Conservation (phyloP, 2,329 filamentous ascomycete species). For the Balansia obtecta region DNA sequence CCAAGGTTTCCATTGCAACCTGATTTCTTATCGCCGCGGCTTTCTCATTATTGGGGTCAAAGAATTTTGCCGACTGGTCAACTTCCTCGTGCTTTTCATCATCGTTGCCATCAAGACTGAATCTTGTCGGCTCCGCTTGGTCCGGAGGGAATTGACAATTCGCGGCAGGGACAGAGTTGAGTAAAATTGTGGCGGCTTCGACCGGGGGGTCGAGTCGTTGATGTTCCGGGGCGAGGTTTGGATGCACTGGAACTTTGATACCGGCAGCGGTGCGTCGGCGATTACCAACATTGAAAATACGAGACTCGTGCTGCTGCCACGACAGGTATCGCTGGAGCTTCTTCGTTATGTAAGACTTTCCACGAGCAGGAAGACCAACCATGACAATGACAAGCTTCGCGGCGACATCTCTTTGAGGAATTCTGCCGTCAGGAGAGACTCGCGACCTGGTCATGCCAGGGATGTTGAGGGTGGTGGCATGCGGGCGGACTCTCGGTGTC, state of each 20-base stretch:
- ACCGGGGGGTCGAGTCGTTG: constrained; percentile 31
- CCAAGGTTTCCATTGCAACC: constrained; percentile 80
- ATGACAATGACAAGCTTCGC: constrained; percentile 97
- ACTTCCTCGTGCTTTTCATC: constrained; percentile 32
- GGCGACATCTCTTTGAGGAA: constrained; percentile 85
- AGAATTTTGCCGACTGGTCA: constrained; percentile 88
- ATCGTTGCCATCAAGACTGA: constrained; percentile 21
- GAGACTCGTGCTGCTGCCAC: constrained; percentile 93
- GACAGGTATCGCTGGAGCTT: constrained; percentile 91
- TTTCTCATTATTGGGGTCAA: constrained; percentile 76
- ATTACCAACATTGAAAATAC: constrained; percentile 96
- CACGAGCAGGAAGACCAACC: constrained; percentile 88
- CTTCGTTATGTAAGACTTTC: constrained; percentile 98
- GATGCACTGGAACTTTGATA: constrained; percentile 24
- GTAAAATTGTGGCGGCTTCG: constrained; percentile 43
- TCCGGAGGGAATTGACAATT: constrained; percentile 14
- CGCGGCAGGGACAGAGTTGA: constrained; percentile 38
- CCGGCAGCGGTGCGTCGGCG: constrained; percentile 70
- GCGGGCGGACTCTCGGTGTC: constrained; percentile 66
- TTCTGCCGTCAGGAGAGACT: constrained; percentile 89
- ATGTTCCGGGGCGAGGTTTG: constrained; percentile 22
- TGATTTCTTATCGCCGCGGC: constrained; percentile 80
- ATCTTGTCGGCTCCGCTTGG: constrained; percentile 24
- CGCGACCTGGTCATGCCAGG: constrained; percentile 92
- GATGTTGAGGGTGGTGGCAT: constrained; percentile 92